A percentile compares a stretch with the other conserved stretches of the same genome.
phyloP scores from a whole-genome alignment of 2,329 filamentous ascomycete genomes.

The Aspergillus fijiensis region DNA sequence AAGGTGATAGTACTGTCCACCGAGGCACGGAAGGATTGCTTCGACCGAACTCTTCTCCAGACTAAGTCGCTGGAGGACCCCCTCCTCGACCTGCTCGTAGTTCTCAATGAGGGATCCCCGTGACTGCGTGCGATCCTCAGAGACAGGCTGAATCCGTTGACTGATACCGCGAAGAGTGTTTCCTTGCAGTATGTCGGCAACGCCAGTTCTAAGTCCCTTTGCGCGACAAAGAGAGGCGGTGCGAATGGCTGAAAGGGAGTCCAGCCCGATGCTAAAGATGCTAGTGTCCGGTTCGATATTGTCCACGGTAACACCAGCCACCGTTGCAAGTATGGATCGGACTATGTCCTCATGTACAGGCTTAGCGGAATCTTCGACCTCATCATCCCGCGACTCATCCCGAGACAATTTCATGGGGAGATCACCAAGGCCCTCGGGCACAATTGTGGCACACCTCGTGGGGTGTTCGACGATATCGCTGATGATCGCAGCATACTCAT shows the following conservation, averaged over 20 bases:
- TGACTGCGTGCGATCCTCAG: not conserved
- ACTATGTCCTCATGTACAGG: constrained; percentile 20
- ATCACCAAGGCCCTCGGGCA: constrained; percentile 23
- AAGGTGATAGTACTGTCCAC: constrained; percentile 37
- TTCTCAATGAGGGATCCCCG: constrained; percentile 17
- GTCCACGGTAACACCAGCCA: constrained; percentile 20
- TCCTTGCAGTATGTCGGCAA: constrained; percentile 36
- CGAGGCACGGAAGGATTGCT: constrained; percentile 30
- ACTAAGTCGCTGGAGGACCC: constrained; percentile 16
- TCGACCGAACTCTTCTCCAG: constrained; percentile 25
- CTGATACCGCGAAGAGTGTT: constrained; percentile 32
- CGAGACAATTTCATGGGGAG: constrained; percentile 21
- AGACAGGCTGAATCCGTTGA: constrained; percentile 17
- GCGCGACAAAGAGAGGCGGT: constrained; percentile 29
- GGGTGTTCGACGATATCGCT: constrained; percentile 31
- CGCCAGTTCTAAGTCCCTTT: constrained; percentile 26
- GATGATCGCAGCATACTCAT: constrained; percentile 22
- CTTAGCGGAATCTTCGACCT: constrained; percentile 1
- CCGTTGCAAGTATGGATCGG: constrained; percentile 24
- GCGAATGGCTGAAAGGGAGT: constrained; percentile 33
- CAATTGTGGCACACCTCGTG: constrained; percentile 22
- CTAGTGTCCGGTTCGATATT: constrained; percentile 27
- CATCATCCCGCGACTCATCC: not conserved
- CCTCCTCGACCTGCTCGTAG: constrained; percentile 10
- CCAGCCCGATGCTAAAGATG: constrained; percentile 34